These are phyloP conservation scores for Macadamia tetraphylla DNA, from an alignment of 164 flowering plant species.

Conservation along the genomic window DNA sequence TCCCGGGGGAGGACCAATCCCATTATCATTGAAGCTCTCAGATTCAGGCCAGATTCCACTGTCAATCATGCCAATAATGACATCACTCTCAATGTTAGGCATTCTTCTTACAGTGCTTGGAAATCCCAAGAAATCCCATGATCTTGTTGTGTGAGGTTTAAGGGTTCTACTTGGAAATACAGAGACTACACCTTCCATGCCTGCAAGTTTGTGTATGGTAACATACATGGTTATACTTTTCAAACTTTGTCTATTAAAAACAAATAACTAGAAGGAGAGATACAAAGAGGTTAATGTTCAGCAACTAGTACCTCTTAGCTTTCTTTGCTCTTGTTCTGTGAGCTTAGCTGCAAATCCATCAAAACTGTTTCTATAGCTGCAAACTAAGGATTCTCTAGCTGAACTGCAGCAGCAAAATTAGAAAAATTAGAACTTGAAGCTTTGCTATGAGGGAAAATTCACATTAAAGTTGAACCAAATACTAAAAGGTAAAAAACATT, in stretches of 20 bases:
- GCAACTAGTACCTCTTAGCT: conserved; percentile 29
- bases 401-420: no score
- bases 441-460: no score
- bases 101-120: conserved; percentile 6
- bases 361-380: conserved; percentile 63
- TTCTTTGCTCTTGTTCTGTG: conserved; percentile 52
- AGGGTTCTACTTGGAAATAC: conserved; percentile 45
- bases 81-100: conserved; percentile 3
- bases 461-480: no score
- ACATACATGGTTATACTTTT: no score
- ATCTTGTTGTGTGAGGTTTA: conserved; percentile 20
- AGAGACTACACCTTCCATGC: conserved; percentile 47
- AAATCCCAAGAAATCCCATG: conserved; percentile 19
- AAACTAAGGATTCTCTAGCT: conserved; percentile 46
- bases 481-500: no score
- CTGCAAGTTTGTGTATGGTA: conserved; percentile 25
- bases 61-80: conserved; percentile 18
- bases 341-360: conserved; percentile 62
- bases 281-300: background rate
- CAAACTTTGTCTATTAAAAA: no score
- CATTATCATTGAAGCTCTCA: conserved; percentile 17
- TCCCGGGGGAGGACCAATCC: conserved; percentile 16
- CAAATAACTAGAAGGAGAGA: background rate
- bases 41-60: conserved; percentile 12
- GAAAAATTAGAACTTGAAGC: no score